Evolutionary conservation across 2,329 filamentous ascomycete species (phyloP), one percentile per base, ranked within the genome.

Genomic region (Capronia epimyces): DNA sequence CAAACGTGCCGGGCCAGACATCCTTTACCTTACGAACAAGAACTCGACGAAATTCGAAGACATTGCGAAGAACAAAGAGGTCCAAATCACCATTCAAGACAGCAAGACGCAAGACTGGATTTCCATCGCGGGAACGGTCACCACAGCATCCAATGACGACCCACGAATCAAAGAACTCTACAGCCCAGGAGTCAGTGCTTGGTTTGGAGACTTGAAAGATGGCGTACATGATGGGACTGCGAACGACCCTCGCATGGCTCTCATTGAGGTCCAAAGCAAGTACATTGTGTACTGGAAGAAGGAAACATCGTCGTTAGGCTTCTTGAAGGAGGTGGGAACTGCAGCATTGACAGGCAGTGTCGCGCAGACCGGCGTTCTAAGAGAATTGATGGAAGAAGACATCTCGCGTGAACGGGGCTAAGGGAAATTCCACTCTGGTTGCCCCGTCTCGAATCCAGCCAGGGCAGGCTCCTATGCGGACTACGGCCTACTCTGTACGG

Each of bases 171-270:
- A 74, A 62, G 71, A 76, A 27, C 58, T 76, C 31, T 75, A 69
- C 60, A 68, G 57, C 49, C 63, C 66, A 12, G 61, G 52, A 37
- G 64, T 69, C 1, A 64, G 61, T 1, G 73, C 71, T 4, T 77
- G 75, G 74, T 76, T 77, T 48, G 74, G 74, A 3, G 73, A 77
- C 53, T 55, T 77, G 12, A 71, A 71, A 1, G 74, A 77, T 60
- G 73, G 73, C 7, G 70, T 69, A 34, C 74, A 77, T 50, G 67
- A 67, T 50, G 75, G 72, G 6, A 67, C 64, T 1, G 62, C 69
- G 0, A 68, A 74, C 15, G 75, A 77, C 56, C 75, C 74, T 12
- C 60, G 74, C 3, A 75, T 76, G 72, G 62, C 59, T 32, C 51
- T 73, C 40, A 71, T 72, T 37, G 69, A 71, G 62, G 58, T 72